Evolutionary conservation across 176 grass and related monocot species (phyloP).

Genomic region (Musa beccarii): DNA sequence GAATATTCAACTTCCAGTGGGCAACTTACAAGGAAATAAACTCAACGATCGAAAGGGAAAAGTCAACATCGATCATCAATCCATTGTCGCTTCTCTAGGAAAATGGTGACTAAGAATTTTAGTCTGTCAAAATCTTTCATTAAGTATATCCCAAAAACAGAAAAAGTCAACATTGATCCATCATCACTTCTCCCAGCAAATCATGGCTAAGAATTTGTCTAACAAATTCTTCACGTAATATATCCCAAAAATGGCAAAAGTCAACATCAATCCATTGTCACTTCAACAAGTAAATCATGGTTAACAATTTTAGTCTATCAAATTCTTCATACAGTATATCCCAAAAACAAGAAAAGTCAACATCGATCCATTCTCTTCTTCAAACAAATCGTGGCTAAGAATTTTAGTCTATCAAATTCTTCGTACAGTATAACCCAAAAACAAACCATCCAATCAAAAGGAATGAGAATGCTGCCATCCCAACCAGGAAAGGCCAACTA

Average conservation of each 20-base stretch:
- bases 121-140: conserved; percentile 46
- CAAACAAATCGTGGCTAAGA: too few relatives aligned
- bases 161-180: too few relatives aligned
- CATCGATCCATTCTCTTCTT: too few relatives aligned
- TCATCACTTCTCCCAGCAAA: too few relatives aligned
- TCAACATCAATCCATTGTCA: too few relatives aligned
- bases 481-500: conserved; percentile 74
- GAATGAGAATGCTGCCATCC: conserved; percentile 62
- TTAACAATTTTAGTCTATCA: conserved; percentile 36
- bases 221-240: conserved; percentile 56
- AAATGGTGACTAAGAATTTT: not conserved
- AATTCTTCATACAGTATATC: conserved; percentile 49
- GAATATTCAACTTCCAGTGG: too few relatives aligned
- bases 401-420: conserved; percentile 48
- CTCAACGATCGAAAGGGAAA: not conserved
- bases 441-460: conserved; percentile 82
- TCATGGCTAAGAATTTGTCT: conserved; percentile 11
- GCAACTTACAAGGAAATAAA: too few relatives aligned
- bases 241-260: conserved; percentile 32
- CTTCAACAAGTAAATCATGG: too few relatives aligned
- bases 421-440: conserved; percentile 56
- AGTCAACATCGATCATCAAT: too few relatives aligned
- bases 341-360: conserved; percentile 28
- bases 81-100: too few relatives aligned
- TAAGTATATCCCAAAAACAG: conserved; percentile 61